Percentiles rank a stretch among this genome's conserved stretches.
These are phyloP conservation scores for Komagataella populi DNA, from an alignment of 805 yeast genomes.

Conservation along the genomic window DNA sequence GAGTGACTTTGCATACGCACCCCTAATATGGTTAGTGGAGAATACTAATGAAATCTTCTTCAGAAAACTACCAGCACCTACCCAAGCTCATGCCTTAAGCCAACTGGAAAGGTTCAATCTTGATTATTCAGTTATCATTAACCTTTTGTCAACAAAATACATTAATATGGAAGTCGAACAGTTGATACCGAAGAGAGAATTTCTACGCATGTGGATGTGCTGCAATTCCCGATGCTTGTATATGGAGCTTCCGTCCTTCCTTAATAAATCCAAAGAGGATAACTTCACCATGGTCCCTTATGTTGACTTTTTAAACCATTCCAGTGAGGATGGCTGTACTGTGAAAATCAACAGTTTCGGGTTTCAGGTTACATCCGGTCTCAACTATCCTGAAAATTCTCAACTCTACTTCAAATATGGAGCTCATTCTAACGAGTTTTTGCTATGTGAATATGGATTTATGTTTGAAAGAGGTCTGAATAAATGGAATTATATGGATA, in stretches of 20 bases:
- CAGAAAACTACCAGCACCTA: conserved; percentile 28
- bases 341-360: conserved; percentile 31
- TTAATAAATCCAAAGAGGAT: conserved; percentile 34
- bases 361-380: conserved; percentile 34
- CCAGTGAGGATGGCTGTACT: conserved; percentile 34
- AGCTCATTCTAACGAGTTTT: conserved; percentile 73
- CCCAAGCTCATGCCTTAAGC: conserved; percentile 22
- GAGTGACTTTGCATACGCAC: conserved; percentile 39
- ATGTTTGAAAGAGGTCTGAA: conserved; percentile 29
- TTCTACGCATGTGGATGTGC: conserved; percentile 70
- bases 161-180: background rate
- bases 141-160: conserved; percentile 9
- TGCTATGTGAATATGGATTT: conserved; percentile 84
- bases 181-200: conserved; percentile 15
- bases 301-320: conserved; percentile 81
- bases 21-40: conserved; percentile 45
- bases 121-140: conserved; percentile 28
- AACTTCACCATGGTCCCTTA: conserved; percentile 86
- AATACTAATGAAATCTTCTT: conserved; percentile 15
- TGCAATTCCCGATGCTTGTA: conserved; percentile 88
- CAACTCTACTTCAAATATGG: conserved; percentile 76
- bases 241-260: conserved; percentile 39
- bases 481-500: conserved; percentile 59
- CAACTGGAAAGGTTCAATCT: conserved; percentile 26
- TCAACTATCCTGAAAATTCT: conserved; percentile 22